phyloP scores from a whole-genome alignment of 148 eudicot species.

The Camellia lanceoleosa region DNA sequence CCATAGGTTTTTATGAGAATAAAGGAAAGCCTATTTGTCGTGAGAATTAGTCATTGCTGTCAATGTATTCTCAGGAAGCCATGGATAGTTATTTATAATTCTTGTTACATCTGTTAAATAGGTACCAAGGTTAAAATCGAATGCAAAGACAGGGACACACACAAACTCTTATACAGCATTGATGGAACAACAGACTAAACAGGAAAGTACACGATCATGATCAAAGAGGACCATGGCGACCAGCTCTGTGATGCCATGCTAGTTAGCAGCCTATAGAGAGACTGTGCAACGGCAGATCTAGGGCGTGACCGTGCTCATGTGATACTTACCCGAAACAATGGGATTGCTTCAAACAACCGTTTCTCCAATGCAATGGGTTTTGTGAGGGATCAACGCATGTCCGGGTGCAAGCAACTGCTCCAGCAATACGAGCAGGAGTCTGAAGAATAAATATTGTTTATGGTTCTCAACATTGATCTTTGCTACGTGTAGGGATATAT shows the following conservation, averaged over 20 bases:
- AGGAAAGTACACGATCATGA: conserved; percentile 19
- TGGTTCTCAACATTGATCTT: not conserved
- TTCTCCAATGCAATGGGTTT: conserved; percentile 23
- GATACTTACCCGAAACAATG: conserved; percentile 43
- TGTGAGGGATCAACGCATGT: conserved; percentile 7
- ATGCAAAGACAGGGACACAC: conserved; percentile 41
- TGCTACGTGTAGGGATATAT: not conserved
- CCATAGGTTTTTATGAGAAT: too few species aligned
- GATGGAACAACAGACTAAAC: conserved; percentile 31
- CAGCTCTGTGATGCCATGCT: conserved; percentile 26
- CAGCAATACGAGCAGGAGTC: conserved; percentile 8
- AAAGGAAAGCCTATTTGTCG: too few species aligned
- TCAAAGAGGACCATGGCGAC: conserved; percentile 21
- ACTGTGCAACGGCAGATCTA: conserved; percentile 14
- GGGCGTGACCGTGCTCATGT: conserved; percentile 41
- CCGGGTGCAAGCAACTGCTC: conserved; percentile 15
- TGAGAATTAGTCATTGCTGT: too few species aligned
- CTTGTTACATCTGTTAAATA: too few species aligned
- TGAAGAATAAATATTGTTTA: not conserved
- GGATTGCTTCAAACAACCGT: conserved; percentile 31
- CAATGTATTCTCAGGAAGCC: too few species aligned
- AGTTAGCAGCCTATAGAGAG: conserved; percentile 23
- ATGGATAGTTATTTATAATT: too few species aligned
- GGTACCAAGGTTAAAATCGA: not conserved
- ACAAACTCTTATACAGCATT: conserved; percentile 23